These are phyloP conservation scores for Candida pseudocylindracea DNA, from an alignment of 1,139 yeast genomes.

Conservation along the genomic window DNA sequence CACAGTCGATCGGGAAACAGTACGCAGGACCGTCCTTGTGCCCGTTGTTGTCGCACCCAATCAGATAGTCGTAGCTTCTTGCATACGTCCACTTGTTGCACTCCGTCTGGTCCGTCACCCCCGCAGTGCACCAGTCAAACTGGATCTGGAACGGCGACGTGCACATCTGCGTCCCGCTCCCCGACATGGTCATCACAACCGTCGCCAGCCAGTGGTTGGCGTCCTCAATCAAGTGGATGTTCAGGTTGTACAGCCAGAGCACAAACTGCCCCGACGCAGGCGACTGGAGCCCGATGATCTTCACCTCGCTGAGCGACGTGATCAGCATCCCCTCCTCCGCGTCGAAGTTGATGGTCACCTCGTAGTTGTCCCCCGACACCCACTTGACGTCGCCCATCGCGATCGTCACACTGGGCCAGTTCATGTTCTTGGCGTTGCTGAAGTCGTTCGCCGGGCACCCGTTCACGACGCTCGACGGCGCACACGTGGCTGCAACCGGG, in stretches of 20 bases:
- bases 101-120: neutral
- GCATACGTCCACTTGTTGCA: neutral
- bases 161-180: neutral
- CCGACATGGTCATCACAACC: neutral
- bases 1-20: too few relatives aligned
- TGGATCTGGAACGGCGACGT: slow-evolving; percentile 1
- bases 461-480: too few relatives aligned
- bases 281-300: neutral
- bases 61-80: neutral
- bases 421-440: too few relatives aligned
- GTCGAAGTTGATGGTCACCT: neutral
- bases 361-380: neutral
- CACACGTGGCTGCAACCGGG: too few relatives aligned
- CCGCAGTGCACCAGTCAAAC: slow-evolving; percentile 1
- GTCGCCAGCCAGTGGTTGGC: slow-evolving; percentile 1
- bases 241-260: neutral
- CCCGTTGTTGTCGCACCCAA: slow-evolving; percentile 1
- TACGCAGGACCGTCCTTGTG: neutral
- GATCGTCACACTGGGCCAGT: too few relatives aligned
- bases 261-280: neutral
- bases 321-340: neutral
- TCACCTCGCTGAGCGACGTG: slow-evolving; percentile 1
- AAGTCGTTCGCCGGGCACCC: too few relatives aligned
- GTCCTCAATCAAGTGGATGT: neutral
- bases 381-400: too few relatives aligned